Evolutionary conservation across 2,329 filamentous ascomycete genomes (phyloP), one percentile per base, ranked within the genome.

Genomic region (Xylariaceae sp.): DNA sequence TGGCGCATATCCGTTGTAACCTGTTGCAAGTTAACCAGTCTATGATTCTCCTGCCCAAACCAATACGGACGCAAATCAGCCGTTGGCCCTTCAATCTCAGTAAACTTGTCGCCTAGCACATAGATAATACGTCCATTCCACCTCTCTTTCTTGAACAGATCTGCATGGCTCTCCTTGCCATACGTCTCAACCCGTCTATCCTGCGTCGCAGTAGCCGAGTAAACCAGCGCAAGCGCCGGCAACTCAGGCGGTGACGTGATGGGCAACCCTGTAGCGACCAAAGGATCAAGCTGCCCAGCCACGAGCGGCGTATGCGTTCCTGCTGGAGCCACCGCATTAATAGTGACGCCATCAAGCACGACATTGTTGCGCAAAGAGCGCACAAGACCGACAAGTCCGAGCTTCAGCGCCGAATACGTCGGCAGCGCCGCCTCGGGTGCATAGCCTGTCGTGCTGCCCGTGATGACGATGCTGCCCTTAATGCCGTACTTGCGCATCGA

Each of bases 391-490:
- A 70, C 56, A 6, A 74, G 62, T 66, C 26, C 52, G 16, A n/a
- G 3, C 29, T 55, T 55, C 14, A 11, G 8, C 11, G 31, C 24
- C n/a, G 45, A 48, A n/a, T 72, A 76, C 3, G 76, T 65, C 0
- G 74, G 73, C 8, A 75, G 56, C 8, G 44, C 64, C 36, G 73
- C 70, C 57, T 77, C 75, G 7, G 75, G 71, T 4, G 64, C 53
- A 52, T 75, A 76, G 0, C 69, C 73, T 4, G 74, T 73, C 1
- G 73, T 68, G 54, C 73, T 75, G 3, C 67, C 53, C 1, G 73
- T 75, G n/a, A 78, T 67, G 26, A 76, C 74, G 36, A 76, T 71
- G 59, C 71, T 72, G 3, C 74, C 73, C 0, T 59, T 56, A 11
- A 31, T 53, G 3, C 45, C 17, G 2, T 68, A 44, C 39, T 49